Evolutionary conservation across 225 moss, liverwort and hornwort genomes (phyloP).

Genomic region (Ulota crispa): DNA sequence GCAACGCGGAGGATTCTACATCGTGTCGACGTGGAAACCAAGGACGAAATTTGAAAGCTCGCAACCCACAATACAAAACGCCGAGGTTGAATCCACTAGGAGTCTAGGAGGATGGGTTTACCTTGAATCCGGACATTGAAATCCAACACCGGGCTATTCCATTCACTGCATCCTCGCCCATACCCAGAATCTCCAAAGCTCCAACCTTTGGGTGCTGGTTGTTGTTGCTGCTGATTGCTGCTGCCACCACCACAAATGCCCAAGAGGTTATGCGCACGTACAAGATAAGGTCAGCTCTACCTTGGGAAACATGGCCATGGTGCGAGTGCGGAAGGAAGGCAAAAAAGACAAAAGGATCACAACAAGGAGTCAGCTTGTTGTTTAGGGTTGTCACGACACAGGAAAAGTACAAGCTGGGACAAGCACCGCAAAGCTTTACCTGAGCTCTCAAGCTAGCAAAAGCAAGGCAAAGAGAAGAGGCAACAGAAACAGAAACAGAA

Average conservation of each 20-base stretch:
- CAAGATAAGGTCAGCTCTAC: slow-evolving; percentile 2
- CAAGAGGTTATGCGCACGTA: background rate
- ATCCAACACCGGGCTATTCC: slow-evolving; percentile 32
- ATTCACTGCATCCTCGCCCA: slow-evolving; percentile 35
- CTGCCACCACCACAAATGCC: background rate
- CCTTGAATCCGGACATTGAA: slow-evolving; percentile 33
- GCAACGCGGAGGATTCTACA: no score
- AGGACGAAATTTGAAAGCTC: no score
- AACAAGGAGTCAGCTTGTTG: background rate
- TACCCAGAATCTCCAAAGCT: slow-evolving; percentile 23
- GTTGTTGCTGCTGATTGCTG: background rate
- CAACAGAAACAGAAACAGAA: background rate
- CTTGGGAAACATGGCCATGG: background rate
- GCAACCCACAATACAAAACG: background rate
- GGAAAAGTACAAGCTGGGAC: no score
- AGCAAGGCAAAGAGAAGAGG: no score
- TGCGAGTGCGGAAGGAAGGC: no score
- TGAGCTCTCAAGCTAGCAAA: no score
- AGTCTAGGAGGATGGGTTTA: background rate
- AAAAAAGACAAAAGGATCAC: no score
- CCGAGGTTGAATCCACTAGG: background rate
- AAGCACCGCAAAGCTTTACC: no score
- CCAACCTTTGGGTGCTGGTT: background rate
- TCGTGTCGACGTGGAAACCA: no score
- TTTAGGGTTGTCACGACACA: background rate